Conservation (phyloP, 2,329 filamentous ascomycete species). For the Cordyceps farinosa region DNA sequence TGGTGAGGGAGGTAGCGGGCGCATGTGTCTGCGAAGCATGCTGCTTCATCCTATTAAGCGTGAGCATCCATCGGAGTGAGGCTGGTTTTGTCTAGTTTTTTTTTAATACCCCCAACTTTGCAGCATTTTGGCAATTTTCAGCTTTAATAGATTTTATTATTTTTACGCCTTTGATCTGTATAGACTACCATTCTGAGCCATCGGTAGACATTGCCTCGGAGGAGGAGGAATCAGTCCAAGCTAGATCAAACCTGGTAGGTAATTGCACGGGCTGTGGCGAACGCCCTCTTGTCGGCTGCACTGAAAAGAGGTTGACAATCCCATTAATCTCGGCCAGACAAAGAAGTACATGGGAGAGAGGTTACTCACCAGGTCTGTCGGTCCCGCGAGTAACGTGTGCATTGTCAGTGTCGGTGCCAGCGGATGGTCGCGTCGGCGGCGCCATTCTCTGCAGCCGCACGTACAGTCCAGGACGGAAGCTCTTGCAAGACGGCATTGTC, state of each 20-base stretch:
- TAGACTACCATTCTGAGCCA: not conserved
- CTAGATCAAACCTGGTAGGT: not conserved
- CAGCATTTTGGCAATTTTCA: too few species aligned
- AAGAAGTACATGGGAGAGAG: too few species aligned
- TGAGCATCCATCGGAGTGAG: conserved; percentile 46
- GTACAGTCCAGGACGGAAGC: not conserved
- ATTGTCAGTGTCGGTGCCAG: not conserved
- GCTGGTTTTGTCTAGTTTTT: too few species aligned
- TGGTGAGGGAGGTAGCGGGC: conserved; percentile 50
- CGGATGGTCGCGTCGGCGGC: not conserved
- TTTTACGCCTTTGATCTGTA: too few species aligned
- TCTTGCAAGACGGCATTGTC: not conserved
- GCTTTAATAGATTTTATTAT: too few species aligned
- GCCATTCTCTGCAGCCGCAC: not conserved
- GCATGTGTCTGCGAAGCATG: conserved; percentile 77
- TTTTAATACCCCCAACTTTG: not conserved
- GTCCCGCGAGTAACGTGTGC: not conserved
- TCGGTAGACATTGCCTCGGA: not conserved
- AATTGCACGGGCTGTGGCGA: not conserved
- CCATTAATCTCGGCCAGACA: not conserved
- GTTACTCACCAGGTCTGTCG: not conserved
- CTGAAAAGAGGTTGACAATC: not conserved
- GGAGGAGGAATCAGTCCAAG: not conserved
- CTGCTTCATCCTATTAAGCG: conserved; percentile 78
- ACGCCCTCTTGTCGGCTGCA: not conserved